These are phyloP conservation scores for Leccinellum rugosiceps DNA, from an alignment of 768 basidiomycete species.

Conservation along the genomic window DNA sequence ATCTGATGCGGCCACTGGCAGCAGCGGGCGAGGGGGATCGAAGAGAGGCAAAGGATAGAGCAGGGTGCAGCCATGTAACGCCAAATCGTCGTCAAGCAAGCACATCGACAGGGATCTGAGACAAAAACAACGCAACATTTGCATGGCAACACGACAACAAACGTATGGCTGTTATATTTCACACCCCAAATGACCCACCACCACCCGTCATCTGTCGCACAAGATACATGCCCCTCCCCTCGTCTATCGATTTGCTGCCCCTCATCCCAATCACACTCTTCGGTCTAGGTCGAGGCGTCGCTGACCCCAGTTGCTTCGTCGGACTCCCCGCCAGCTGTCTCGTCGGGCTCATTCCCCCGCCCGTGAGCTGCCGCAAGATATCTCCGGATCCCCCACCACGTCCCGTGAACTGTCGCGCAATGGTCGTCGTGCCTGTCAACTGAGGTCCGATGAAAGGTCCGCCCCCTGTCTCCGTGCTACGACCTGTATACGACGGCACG, in stretches of 20 bases:
- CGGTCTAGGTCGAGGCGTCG: conserved; percentile 53
- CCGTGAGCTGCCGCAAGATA: conserved; percentile 57
- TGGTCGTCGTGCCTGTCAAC: conserved; percentile 65
- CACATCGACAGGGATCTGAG: neutral
- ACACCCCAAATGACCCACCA: conserved; percentile 23
- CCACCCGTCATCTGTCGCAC: conserved; percentile 77
- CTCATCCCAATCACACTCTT: conserved; percentile 78
- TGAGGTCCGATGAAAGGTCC: conserved; percentile 45
- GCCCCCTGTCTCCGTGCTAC: conserved; percentile 24
- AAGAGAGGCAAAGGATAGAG: neutral
- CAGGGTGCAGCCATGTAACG: neutral
- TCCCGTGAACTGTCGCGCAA: conserved; percentile 75
- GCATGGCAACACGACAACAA: conserved; percentile 19
- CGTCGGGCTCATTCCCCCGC: conserved; percentile 63
- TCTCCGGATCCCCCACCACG: conserved; percentile 43
- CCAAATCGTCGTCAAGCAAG: conserved; percentile 4
- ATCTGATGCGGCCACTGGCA: conserved; percentile 5
- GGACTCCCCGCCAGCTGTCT: conserved; percentile 65
- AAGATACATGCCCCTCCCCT: conserved; percentile 67
- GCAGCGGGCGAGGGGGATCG: neutral
- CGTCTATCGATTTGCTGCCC: conserved; percentile 58
- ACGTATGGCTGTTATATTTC: conserved; percentile 8
- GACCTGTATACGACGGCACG: conserved; percentile 44
- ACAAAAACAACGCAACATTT: conserved; percentile 1
- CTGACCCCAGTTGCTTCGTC: conserved; percentile 59